Evolutionary conservation across 106 monocot species (phyloP).

Genomic region (Dioscorea dumetorum): DNA sequence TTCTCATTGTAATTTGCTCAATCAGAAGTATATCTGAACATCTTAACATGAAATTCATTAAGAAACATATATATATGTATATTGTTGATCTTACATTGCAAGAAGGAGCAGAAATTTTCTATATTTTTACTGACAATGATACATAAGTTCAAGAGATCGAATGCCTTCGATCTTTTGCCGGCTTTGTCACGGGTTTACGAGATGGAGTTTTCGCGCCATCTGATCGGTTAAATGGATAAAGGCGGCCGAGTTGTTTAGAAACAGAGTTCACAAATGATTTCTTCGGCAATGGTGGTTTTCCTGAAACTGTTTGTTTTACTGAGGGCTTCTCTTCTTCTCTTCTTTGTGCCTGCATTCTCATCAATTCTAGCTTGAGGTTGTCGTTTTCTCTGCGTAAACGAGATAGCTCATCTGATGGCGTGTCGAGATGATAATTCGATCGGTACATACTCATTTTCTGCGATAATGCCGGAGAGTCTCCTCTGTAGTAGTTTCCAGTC

Average conservation of each 20-base stretch:
- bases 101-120: too few relatives aligned
- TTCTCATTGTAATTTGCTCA: too few relatives aligned
- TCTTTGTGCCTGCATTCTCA: slow-evolving; percentile 43
- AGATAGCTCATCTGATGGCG: slow-evolving; percentile 38
- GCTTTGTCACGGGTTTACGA: slow-evolving; percentile 30
- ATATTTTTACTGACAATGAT: too few relatives aligned
- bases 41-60: too few relatives aligned
- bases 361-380: slow-evolving; percentile 56
- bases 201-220: slow-evolving; percentile 19
- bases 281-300: slow-evolving; percentile 64
- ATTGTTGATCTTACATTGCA: too few relatives aligned
- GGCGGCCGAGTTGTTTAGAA: slow-evolving; percentile 73
- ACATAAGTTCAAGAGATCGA: slow-evolving; percentile 57
- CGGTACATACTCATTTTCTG: slow-evolving; percentile 12
- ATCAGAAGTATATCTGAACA: too few relatives aligned
- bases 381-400: slow-evolving; percentile 65
- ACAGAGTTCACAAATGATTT: slow-evolving; percentile 63
- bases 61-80: too few relatives aligned
- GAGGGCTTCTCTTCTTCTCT: slow-evolving; percentile 23
- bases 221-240: slow-evolving; percentile 45
- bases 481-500: slow-evolving; percentile 16
- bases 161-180: slow-evolving; percentile 69
- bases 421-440: neutral
- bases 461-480: slow-evolving; percentile 38
- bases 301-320: slow-evolving; percentile 3